Percentiles rank a stretch among this genome's conserved stretches.
phyloP scores from a whole-genome alignment of 345 rosid genomes.

The Populus ilicifolia region DNA sequence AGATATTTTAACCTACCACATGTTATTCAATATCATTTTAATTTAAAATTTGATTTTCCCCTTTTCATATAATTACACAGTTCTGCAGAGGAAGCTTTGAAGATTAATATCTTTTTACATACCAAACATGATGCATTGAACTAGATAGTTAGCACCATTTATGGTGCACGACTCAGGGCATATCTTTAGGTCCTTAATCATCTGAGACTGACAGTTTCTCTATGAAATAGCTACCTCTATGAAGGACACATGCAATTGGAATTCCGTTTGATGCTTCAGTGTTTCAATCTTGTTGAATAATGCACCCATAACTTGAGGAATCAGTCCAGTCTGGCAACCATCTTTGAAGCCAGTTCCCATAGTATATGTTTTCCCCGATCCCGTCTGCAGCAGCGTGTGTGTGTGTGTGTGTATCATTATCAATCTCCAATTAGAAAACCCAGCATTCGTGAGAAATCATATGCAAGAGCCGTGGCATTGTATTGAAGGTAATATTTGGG shows the following conservation, averaged over 20 bases:
- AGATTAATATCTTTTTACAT: not conserved
- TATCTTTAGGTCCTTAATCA: no score
- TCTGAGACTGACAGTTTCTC: no score
- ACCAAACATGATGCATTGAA: not conserved
- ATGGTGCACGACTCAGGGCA: no score
- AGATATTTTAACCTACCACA: not conserved
- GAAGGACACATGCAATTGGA: constrained; percentile 83
- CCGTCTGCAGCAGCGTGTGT: constrained; percentile 54
- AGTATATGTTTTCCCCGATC: constrained; percentile 95
- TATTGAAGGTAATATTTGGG: not conserved
- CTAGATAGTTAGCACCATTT: not conserved
- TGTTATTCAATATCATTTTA: not conserved
- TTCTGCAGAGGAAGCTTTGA: not conserved
- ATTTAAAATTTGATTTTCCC: not conserved
- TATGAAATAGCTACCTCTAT: constrained; percentile 55
- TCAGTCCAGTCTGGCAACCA: constrained; percentile 62
- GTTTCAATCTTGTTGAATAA: constrained; percentile 72
- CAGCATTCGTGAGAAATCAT: no score
- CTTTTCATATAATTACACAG: constrained; percentile 1
- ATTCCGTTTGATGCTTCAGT: constrained; percentile 64
- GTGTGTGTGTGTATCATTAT: not conserved
- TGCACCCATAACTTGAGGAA: constrained; percentile 80
- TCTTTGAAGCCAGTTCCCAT: constrained; percentile 91
- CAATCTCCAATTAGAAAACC: no score
- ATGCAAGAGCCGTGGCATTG: no score